A percentile compares a stretch with the other conserved stretches of the same genome.
phyloP scores from a whole-genome alignment of 1,284 basidiomycete genomes.

The Thecaphora thlaspeos region DNA sequence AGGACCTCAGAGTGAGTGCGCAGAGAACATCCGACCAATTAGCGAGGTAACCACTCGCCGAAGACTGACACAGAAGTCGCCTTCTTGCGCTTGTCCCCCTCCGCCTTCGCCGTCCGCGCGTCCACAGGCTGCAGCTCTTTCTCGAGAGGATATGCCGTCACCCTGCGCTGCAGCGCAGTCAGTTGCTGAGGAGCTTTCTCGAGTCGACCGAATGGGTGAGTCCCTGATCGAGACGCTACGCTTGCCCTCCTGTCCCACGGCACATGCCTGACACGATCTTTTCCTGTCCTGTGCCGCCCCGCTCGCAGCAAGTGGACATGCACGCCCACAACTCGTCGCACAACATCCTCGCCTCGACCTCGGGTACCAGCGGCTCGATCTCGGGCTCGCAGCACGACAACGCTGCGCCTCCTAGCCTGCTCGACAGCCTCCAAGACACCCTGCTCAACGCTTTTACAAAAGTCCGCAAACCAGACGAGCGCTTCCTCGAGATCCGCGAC shows the following conservation, averaged over 20 bases:
- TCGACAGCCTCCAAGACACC: conserved; percentile 89
- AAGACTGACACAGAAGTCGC: too few species aligned
- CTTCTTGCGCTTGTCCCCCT: neutral
- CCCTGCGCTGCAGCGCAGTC: conserved; percentile 88
- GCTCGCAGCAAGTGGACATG: conserved; percentile 52
- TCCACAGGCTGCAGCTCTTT: conserved; percentile 80
- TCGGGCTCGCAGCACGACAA: conserved; percentile 23
- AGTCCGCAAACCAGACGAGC: conserved; percentile 92
- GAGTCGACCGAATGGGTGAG: conserved; percentile 96
- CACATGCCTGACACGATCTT: neutral
- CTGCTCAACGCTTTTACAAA: conserved; percentile 91
- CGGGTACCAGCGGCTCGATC: conserved; percentile 4
- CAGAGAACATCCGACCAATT: too few species aligned
- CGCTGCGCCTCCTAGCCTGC: conserved; percentile 27
- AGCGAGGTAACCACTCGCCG: too few species aligned
- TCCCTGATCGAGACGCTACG: conserved; percentile 60
- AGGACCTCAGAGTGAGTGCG: conserved; percentile 77
- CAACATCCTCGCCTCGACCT: conserved; percentile 6
- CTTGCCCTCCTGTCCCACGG: too few species aligned
- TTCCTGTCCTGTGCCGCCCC: neutral
- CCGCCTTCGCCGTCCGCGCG: neutral
- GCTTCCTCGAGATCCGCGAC: conserved; percentile 87
- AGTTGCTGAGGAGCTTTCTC: conserved; percentile 84
- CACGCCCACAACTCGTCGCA: conserved; percentile 47
- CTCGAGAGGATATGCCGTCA: conserved; percentile 85